Evolutionary conservation across 805 yeast genomes (phyloP).

Genomic region (Candida arabinofermentans): DNA sequence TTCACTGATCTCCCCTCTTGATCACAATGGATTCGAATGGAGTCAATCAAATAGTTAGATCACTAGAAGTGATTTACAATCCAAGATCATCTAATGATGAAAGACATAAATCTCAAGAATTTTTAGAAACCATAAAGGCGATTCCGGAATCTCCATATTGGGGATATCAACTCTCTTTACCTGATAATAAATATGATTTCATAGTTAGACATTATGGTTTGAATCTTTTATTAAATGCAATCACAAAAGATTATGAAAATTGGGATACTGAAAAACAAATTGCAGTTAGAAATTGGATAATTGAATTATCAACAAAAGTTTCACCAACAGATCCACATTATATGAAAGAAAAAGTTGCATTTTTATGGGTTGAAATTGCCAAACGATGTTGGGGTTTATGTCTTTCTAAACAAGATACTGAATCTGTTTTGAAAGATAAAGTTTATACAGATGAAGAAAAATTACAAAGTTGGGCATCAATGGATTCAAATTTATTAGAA

Average conservation of each 20-base stretch:
- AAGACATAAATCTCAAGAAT: conserved; percentile 52
- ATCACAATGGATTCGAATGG: conserved; percentile 63
- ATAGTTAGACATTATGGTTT: conserved; percentile 90
- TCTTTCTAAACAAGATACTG: conserved; percentile 31
- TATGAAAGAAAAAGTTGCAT: conserved; percentile 84
- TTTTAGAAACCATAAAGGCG: conserved; percentile 70
- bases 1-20: too few species aligned
- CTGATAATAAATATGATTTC: conserved; percentile 54
- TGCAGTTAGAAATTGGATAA: conserved; percentile 79
- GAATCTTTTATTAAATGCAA: conserved; percentile 70
- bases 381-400: conserved; percentile 88
- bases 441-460: conserved; percentile 43
- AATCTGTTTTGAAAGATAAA: conserved; percentile 18
- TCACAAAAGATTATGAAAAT: conserved; percentile 52
- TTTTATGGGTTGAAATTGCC: conserved; percentile 86
- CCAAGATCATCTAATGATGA: conserved; percentile 57
- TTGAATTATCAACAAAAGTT: conserved; percentile 66
- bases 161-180: conserved; percentile 82
- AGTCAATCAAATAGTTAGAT: conserved; percentile 68
- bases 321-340: conserved; percentile 77
- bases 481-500: conserved; percentile 74
- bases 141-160: conserved; percentile 85
- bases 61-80: conserved; percentile 71
- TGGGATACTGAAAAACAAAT: conserved; percentile 52
- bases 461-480: conserved; percentile 72